phyloP scores from a whole-genome alignment of 2,329 filamentous ascomycete species.

The Myotisia sp. region DNA sequence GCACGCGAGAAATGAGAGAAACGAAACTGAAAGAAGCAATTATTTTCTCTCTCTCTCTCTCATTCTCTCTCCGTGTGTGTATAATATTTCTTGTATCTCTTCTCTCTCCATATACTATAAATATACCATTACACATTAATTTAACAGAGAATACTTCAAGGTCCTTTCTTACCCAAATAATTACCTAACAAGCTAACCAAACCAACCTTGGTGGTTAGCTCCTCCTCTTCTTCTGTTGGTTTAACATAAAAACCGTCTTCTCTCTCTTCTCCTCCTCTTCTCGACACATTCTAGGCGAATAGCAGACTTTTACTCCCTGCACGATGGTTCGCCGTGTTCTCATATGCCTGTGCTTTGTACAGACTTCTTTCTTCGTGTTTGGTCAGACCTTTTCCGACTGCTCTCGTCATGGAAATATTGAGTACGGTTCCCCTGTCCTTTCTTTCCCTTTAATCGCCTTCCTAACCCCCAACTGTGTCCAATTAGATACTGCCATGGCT shows the following conservation, averaged over 20 bases:
- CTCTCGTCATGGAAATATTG: conserved; percentile 19
- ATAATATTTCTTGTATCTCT: no score
- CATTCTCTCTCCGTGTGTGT: no score
- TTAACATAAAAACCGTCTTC: background rate
- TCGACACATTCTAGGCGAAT: background rate
- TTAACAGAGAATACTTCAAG: background rate
- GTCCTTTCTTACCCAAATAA: background rate
- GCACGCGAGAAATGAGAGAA: no score
- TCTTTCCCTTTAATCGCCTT: background rate
- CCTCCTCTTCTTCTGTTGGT: background rate
- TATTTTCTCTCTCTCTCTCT: no score
- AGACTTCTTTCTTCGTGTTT: background rate
- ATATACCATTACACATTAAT: no score
- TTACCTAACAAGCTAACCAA: no score
- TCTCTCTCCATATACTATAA: no score
- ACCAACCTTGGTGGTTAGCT: background rate
- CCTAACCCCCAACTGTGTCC: background rate
- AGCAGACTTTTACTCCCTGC: background rate
- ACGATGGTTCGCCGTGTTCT: background rate
- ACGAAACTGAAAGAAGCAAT: no score
- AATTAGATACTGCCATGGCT: conserved; percentile 17
- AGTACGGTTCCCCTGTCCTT: conserved; percentile 14
- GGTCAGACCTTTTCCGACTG: conserved; percentile 19
- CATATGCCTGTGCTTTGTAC: conserved; percentile 1
- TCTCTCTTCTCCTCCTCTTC: background rate